Evolutionary conservation across 139 green algal species (phyloP), one percentile per base, ranked within the genome.

Genomic region (Desmodesmus armatus): DNA sequence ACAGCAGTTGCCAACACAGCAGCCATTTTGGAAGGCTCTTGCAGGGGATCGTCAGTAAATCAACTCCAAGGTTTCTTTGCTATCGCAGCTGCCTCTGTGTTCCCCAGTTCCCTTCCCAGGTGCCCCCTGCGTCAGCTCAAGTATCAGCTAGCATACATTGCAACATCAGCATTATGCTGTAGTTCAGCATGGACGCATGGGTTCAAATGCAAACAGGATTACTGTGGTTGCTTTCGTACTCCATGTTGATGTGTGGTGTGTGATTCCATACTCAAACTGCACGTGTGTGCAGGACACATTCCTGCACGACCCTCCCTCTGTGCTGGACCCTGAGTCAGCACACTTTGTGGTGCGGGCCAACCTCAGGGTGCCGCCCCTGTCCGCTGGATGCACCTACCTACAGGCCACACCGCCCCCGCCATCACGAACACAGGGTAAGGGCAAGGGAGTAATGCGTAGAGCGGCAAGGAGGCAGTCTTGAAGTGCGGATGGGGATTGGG

Each of bases 281-380:
- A n/a, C n/a, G n/a, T n/a, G 9, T 29, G 3, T 80, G 47, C 73
- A 80, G 73, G 47, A 80, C 17, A 9, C 41, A n/a, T 71, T 43
- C 63, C 29, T 71, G 63, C 13, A 15, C 29, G 6, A 40, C 63
- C 40, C 19, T 5, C 63, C 63, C 0, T 72, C 27, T 11, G 63
- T 72, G 63, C 19, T 72, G 63, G 27, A 72, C 55, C 47, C 76
- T 23, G 19, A 53, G 55, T 60, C 21, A 9, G 37, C 2, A 9
- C 76, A 82, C 9, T 82, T 82, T 39, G 39, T 25, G 37, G 37
- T 82, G 53, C 40, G 37, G 37, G 37, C 25, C 53, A 55, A 71
- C 55, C 76, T 55, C 0, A 35, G 37, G 0, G 76, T 82, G 55
- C 76, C 71, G 55, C 76, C 76, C 3, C 55, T 82, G 9, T 53